Evolutionary conservation across 108 stramenopile genomes (phyloP), one percentile per base, ranked within the genome.

Genomic region (Thalassiosira profunda): DNA sequence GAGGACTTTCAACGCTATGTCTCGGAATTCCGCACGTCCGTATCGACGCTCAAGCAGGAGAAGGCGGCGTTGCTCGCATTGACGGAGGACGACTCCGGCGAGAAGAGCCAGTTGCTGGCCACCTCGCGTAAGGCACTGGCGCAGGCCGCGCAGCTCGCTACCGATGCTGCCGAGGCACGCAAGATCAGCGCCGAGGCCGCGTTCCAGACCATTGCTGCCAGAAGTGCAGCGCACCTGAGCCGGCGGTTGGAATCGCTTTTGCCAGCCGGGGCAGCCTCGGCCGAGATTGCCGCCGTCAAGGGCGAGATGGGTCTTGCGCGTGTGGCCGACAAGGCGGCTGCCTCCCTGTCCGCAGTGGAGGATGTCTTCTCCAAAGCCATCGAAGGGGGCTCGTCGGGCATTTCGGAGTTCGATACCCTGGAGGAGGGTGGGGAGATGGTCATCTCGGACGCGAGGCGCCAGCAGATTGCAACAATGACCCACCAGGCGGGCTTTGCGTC

Each of bases 1-100:
- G 89, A 89, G 67, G 93, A 94, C 45, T 91, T 91, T 47, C 88
- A 89, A 56, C 83, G 88, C 30, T 86, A 90, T 21, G 86, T 94
- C 18, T 67, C 67, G 42, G 90, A 94, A 58, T 94, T 91, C 63
- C 88, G 93, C 18, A 79, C 72, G 7, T 79, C 81, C 5, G 83
- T 91, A 21, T 83, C 87, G 29, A 86, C 82, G 10, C 84, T 94
- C 36, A 84, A 88, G 43, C 83, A 81, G 37, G 93, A 94, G 63
- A 94, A 91, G 80, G 76, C 81, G 46, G 86, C 88, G 12, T 67
- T 94, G 15, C 60, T 91, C 10, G 86, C 87, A 30, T 59, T 88
- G 40, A 85, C 86, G 43, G 71, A 86, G 34, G 90, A 87, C 11
- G 84, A 86, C 40, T 83, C 89, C 60, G 93, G 88, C 23, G 88